These are phyloP conservation scores for Puccinia novopanici DNA, from an alignment of 1,284 basidiomycete species.

Conservation along the genomic window DNA sequence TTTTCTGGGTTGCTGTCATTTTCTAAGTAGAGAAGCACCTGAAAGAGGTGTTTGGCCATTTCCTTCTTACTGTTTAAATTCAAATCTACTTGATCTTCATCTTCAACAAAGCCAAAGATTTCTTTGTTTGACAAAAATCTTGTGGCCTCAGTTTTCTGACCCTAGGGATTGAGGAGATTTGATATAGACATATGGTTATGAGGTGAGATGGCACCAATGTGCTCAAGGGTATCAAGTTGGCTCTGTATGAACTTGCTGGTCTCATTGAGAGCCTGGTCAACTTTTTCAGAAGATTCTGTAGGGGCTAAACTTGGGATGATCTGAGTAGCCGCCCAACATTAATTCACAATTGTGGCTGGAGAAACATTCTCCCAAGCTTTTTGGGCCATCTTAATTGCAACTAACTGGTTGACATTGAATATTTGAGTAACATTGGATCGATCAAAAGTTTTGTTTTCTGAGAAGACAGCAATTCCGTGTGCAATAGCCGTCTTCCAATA, in stretches of 20 bases:
- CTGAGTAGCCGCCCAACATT: background rate
- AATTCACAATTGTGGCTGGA: background rate
- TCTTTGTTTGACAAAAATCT: background rate
- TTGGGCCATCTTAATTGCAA: background rate
- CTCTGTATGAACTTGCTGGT: background rate
- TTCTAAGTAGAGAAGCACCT: slow-evolving; percentile 10
- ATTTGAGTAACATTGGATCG: background rate
- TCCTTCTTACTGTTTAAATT: background rate
- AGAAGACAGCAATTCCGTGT: background rate
- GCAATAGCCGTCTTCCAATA: background rate
- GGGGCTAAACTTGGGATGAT: background rate
- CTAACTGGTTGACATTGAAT: slow-evolving; percentile 2
- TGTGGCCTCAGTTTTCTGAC: background rate
- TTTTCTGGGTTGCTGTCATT: background rate
- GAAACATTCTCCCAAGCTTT: slow-evolving; percentile 15
- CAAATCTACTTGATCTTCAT: background rate
- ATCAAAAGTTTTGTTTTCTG: background rate
- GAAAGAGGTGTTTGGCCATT: background rate
- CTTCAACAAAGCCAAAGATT: slow-evolving; percentile 1
- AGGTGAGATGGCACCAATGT: background rate
- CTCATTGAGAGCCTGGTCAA: background rate
- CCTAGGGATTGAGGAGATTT: slow-evolving; percentile 6
- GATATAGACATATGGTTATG: background rate
- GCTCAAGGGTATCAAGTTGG: background rate
- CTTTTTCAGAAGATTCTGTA: background rate